A percentile compares a stretch with the other conserved stretches of the same genome.
Evolutionary conservation across 2,329 filamentous ascomycete species (phyloP).

Genomic region (Penicillium sp.): DNA sequence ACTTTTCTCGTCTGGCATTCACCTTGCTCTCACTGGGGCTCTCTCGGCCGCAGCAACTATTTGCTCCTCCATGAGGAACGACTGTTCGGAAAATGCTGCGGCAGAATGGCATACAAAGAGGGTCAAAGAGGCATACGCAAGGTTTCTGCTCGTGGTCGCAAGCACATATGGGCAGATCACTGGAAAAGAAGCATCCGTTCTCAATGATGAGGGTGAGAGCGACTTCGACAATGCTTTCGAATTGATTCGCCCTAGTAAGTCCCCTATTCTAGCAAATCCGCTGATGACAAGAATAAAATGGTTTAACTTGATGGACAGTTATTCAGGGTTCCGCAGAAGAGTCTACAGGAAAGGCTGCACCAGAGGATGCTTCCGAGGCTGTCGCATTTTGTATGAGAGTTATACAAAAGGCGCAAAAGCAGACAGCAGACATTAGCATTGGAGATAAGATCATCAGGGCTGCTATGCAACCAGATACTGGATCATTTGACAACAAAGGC

Average conservation of each 20-base stretch:
- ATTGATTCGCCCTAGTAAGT: constrained; percentile 46
- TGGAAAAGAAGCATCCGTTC: constrained; percentile 41
- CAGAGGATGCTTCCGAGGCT: too few relatives aligned
- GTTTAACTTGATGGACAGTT: too few relatives aligned
- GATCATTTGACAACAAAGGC: too few relatives aligned
- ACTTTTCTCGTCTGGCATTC: constrained; percentile 54
- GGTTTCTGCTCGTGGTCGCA: constrained; percentile 52
- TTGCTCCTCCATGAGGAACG: constrained; percentile 41
- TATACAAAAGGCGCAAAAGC: too few relatives aligned
- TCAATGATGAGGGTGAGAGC: constrained; percentile 49
- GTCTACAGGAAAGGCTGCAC: too few relatives aligned
- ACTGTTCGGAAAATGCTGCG: constrained; percentile 44
- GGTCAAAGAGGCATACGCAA: constrained; percentile 51
- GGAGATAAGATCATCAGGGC: too few relatives aligned
- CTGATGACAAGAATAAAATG: too few relatives aligned
- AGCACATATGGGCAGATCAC: constrained; percentile 49
- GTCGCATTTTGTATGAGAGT: too few relatives aligned
- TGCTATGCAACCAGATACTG: too few relatives aligned
- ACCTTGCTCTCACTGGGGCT: constrained; percentile 49
- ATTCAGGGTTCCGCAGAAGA: too few relatives aligned
- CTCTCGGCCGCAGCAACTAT: constrained; percentile 55
- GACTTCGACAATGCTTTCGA: constrained; percentile 46
- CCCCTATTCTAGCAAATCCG: too few relatives aligned
- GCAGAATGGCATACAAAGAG: constrained; percentile 51
- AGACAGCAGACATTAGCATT: too few relatives aligned